Evolutionary conservation across 164 flowering plant genomes (phyloP).

Genomic region (Santalum album): DNA sequence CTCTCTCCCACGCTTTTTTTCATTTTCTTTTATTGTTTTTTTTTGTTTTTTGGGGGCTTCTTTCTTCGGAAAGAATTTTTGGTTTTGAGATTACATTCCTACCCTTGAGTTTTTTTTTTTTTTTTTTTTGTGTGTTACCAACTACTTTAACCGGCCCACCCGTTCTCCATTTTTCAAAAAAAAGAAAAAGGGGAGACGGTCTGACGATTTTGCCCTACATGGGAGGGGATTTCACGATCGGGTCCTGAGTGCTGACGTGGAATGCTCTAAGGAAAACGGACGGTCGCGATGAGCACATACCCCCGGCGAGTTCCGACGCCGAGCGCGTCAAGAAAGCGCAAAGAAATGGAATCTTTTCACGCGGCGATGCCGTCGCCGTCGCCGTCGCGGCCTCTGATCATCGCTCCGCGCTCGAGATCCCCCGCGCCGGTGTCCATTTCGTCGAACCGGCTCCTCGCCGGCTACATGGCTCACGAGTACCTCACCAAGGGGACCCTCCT

Average conservation of each 20-base stretch:
- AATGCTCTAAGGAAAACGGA: background rate
- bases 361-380: slow-evolving; percentile 10
- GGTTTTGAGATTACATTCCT: slow-evolving; percentile 13
- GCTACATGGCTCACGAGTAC: slow-evolving; percentile 16
- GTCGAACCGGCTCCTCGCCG: slow-evolving; percentile 12
- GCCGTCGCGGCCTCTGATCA: background rate
- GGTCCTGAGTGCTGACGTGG: slow-evolving; percentile 8
- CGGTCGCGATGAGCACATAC: background rate
- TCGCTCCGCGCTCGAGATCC: background rate
- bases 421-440: slow-evolving; percentile 1
- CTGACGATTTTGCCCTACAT: background rate
- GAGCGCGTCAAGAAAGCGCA: slow-evolving; percentile 23
- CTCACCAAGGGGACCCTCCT: slow-evolving; percentile 14
- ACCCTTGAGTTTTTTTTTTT: too few relatives aligned
- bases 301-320: background rate
- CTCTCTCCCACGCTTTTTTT: too few relatives aligned
- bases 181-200: too few relatives aligned
- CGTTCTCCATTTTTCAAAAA: too few relatives aligned
- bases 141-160: background rate
- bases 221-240: background rate
- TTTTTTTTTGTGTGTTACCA: background rate
- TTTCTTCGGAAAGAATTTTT: too few relatives aligned
- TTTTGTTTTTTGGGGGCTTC: too few relatives aligned
- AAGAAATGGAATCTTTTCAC: slow-evolving; percentile 4
- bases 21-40: too few relatives aligned